Evolutionary conservation across 805 yeast genomes (phyloP).

Genomic region (Candida succiphila): DNA sequence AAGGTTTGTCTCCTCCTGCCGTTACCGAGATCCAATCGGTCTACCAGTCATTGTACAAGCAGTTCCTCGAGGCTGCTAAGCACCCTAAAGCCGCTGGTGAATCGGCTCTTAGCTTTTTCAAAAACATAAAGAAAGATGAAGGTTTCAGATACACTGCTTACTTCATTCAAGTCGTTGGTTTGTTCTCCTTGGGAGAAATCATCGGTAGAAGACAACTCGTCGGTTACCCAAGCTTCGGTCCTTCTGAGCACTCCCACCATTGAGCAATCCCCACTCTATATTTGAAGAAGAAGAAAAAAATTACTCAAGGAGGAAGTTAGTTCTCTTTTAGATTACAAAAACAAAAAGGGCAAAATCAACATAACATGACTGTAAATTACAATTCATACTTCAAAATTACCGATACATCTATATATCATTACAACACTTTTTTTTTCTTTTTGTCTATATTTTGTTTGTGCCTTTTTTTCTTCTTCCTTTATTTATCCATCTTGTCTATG

Average conservation of each 20-base stretch:
- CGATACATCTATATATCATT: too few relatives aligned
- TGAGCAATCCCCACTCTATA: conserved; percentile 1
- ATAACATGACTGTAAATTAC: too few relatives aligned
- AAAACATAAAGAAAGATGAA: conserved; percentile 36
- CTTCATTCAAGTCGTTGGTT: conserved; percentile 78
- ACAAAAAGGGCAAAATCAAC: too few relatives aligned
- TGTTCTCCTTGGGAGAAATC: conserved; percentile 91
- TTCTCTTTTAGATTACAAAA: too few relatives aligned
- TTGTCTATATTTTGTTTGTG: too few relatives aligned
- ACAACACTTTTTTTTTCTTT: too few relatives aligned
- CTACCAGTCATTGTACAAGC: conserved; percentile 44
- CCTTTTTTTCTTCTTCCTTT: too few relatives aligned
- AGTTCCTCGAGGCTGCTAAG: conserved; percentile 31
- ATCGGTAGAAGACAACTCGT: conserved; percentile 91
- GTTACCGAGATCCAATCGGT: conserved; percentile 66
- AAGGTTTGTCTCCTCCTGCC: conserved; percentile 89
- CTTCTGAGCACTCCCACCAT: conserved; percentile 26
- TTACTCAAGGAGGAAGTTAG: too few relatives aligned
- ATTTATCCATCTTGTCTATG: too few relatives aligned
- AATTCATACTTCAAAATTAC: too few relatives aligned
- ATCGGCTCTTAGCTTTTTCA: conserved; percentile 33
- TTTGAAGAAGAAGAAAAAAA: too few relatives aligned
- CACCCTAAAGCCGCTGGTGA: conserved; percentile 54
- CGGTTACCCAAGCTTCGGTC: conserved; percentile 69
- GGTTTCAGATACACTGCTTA: conserved; percentile 61